Evolutionary conservation across 306 rosid species (phyloP).

Genomic region (Castanea mollissima): DNA sequence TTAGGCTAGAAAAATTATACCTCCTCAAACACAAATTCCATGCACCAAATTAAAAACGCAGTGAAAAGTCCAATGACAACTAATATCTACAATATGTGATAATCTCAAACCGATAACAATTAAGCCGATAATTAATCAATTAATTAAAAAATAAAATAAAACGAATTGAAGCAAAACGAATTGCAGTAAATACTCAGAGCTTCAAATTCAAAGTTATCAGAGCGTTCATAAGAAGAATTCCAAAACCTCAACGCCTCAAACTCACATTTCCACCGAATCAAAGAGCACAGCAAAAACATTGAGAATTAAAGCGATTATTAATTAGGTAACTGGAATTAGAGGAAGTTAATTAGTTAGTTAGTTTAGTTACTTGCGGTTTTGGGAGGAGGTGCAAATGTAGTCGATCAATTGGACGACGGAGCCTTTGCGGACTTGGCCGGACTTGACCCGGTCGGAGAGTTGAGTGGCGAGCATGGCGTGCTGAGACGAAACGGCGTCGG

Average conservation of each 20-base stretch:
- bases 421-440: conserved; percentile 61
- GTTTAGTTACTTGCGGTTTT: conserved; percentile 58
- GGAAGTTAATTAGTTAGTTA: too few species aligned
- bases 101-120: background rate
- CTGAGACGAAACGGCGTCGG: conserved; percentile 66
- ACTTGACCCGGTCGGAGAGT: conserved; percentile 59
- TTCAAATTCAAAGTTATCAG: too few species aligned
- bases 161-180: too few species aligned
- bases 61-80: background rate
- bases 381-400: conserved; percentile 60
- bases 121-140: background rate
- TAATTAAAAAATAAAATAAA: too few species aligned
- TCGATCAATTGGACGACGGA: conserved; percentile 87
- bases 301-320: background rate
- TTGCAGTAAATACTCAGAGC: too few species aligned
- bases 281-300: too few species aligned
- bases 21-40: background rate
- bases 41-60: background rate
- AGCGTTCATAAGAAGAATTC: too few species aligned
- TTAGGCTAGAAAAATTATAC: background rate
- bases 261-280: too few species aligned
- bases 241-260: too few species aligned
- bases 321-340: background rate
- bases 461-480: conserved; percentile 82
- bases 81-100: background rate